phyloP scores from a whole-genome alignment of 352 stramenopile genomes.

The Pythium diclinum region DNA sequence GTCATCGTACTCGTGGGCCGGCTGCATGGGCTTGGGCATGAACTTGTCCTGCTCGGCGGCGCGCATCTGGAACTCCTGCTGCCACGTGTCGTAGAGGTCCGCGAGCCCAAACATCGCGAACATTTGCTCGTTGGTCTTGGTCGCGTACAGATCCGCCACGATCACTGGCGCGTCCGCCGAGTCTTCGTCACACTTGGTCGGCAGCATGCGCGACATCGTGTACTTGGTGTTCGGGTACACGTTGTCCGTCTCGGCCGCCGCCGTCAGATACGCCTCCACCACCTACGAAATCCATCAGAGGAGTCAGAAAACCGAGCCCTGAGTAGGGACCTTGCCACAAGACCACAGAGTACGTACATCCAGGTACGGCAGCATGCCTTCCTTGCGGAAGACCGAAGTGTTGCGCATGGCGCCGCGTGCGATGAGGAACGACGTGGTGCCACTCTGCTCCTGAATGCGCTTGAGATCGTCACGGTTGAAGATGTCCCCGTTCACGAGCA shows the following conservation, averaged over 20 bases:
- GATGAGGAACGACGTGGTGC: conserved; percentile 76
- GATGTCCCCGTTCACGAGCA: conserved; percentile 89
- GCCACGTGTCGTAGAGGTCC: conserved; percentile 53
- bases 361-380: conserved; percentile 56
- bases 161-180: conserved; percentile 35
- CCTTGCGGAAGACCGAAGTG: conserved; percentile 72
- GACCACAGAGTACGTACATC: conserved; percentile 34
- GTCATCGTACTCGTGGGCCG: conserved; percentile 40
- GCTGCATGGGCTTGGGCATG: conserved; percentile 16
- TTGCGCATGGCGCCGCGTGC: conserved; percentile 81
- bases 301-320: too few relatives aligned
- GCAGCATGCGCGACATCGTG: conserved; percentile 81
- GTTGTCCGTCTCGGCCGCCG: conserved; percentile 79
- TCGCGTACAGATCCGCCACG: conserved; percentile 54
- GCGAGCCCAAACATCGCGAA: conserved; percentile 67
- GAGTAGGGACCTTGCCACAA: too few relatives aligned
- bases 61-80: conserved; percentile 46
- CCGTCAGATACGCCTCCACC: conserved; percentile 67
- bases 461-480: conserved; percentile 72
- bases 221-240: conserved; percentile 92
- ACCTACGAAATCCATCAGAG: conserved; percentile 27
- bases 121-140: conserved; percentile 66
- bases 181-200: conserved; percentile 50
- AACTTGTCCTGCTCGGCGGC: conserved; percentile 29
- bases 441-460: conserved; percentile 55